Evolutionary conservation across 345 rosid genomes (phyloP).

Genomic region (Geranium rotundifolium): DNA sequence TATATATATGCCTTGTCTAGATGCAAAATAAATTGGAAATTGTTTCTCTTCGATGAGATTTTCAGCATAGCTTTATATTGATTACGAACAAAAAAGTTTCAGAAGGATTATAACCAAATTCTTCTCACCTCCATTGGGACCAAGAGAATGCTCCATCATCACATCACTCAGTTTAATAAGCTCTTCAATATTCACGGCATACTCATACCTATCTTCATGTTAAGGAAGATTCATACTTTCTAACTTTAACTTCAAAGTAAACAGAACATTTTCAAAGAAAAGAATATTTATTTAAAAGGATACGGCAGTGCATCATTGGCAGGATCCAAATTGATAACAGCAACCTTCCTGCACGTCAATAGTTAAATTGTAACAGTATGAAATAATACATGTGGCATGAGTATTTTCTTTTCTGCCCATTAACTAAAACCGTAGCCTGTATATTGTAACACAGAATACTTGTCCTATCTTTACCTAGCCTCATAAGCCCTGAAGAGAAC

Average conservation of each 20-base stretch:
- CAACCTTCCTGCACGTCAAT: constrained; percentile 60
- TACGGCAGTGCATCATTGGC: constrained; percentile 86
- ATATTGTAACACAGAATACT: too few species aligned
- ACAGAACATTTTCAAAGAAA: not conserved
- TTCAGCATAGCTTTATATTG: not conserved
- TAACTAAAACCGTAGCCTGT: not conserved
- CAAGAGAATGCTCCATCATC: constrained; percentile 74
- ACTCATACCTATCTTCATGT: constrained; percentile 56
- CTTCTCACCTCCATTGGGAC: constrained; percentile 80
- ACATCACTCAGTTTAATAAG: constrained; percentile 70
- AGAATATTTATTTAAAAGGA: constrained; percentile 21
- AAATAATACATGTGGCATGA: not conserved
- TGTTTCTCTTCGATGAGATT: not conserved
- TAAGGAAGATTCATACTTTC: constrained; percentile 20
- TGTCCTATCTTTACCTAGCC: not conserved
- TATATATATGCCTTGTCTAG: too few species aligned
- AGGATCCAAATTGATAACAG: constrained; percentile 85
- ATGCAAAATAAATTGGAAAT: not conserved
- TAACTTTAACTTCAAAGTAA: not conserved
- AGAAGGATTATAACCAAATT: not conserved
- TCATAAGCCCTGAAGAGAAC: not conserved
- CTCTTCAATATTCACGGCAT: constrained; percentile 79
- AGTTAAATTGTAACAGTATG: too few species aligned
- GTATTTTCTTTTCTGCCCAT: not conserved
- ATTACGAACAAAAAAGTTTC: not conserved